Percentiles rank a stretch among this genome's conserved stretches.
phyloP scores from a whole-genome alignment of 2,329 filamentous ascomycete species.

The Blastomyces emzantsi region DNA sequence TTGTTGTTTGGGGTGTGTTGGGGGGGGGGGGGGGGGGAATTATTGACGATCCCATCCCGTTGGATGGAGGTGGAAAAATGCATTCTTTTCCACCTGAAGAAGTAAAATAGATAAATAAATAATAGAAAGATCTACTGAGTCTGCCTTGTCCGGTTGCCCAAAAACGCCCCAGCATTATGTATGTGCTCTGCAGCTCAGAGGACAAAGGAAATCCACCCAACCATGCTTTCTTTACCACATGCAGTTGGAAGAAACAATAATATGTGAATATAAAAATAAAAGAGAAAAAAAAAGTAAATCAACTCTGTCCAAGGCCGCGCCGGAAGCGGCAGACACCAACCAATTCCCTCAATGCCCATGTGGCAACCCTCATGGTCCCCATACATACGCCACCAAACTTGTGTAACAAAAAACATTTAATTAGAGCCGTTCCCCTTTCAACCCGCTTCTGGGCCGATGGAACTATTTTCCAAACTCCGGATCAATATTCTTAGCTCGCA shows the following conservation, averaged over 20 bases:
- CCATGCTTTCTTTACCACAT: neutral
- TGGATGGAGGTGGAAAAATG: neutral
- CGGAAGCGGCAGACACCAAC: neutral
- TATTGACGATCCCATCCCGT: neutral
- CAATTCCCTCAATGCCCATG: neutral
- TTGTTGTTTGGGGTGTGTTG: too few species aligned
- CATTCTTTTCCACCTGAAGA: neutral
- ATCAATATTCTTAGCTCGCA: neutral
- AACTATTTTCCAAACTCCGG: neutral
- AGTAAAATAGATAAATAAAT: neutral
- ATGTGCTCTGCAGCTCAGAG: neutral
- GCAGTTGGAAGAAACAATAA: neutral
- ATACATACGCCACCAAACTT: neutral
- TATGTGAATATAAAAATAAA: neutral
- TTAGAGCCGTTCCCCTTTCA: neutral
- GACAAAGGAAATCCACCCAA: neutral
- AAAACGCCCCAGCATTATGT: neutral
- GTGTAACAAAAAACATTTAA: neutral
- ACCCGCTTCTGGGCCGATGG: too few species aligned
- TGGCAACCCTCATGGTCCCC: neutral
- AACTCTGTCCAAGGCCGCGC: neutral
- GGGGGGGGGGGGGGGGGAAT: neutral
- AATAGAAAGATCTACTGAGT: neutral
- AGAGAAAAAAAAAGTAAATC: neutral
- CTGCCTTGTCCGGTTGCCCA: neutral